Conservation (phyloP, 148 eudicot genomes). For the Vaccinium corymbosum region DNA sequence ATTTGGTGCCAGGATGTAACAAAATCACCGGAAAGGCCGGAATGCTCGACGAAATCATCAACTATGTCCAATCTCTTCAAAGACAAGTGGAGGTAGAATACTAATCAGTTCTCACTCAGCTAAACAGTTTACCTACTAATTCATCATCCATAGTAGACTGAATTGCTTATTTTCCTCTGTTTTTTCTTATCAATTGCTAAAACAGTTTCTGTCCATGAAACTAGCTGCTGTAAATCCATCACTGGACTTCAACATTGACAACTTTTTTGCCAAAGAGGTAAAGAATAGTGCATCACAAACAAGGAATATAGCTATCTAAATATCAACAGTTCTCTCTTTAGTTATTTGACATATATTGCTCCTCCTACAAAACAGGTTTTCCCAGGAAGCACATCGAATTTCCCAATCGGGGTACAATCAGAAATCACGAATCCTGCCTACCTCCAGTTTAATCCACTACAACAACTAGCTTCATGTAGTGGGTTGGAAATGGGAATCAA, state of each 20-base stretch:
- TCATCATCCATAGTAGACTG: neutral
- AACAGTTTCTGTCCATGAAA: constrained; percentile 95
- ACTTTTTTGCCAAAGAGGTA: constrained; percentile 70
- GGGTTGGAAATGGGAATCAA: constrained; percentile 44
- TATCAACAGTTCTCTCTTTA: neutral
- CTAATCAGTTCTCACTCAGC: neutral
- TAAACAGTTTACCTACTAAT: neutral
- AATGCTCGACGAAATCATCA: constrained; percentile 95
- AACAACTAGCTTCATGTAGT: constrained; percentile 43
- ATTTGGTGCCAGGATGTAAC: constrained; percentile 92
- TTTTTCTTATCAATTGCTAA: neutral
- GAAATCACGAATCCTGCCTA: constrained; percentile 42
- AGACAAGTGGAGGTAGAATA: constrained; percentile 91
- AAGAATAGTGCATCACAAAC: constrained; percentile 13
- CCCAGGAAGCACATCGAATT: constrained; percentile 49
- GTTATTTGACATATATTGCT: neutral
- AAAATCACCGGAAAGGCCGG: constrained; percentile 97
- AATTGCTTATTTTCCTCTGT: neutral
- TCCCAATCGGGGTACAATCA: constrained; percentile 46
- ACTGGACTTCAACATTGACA: constrained; percentile 72
- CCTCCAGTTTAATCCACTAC: constrained; percentile 47
- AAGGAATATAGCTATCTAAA: neutral
- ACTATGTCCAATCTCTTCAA: constrained; percentile 96
- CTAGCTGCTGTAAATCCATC: constrained; percentile 76
- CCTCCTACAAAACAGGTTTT: constrained; percentile 42